These are phyloP conservation scores for Colletotrichum trifolii DNA, from an alignment of 2,329 filamentous ascomycete species.

Conservation along the genomic window DNA sequence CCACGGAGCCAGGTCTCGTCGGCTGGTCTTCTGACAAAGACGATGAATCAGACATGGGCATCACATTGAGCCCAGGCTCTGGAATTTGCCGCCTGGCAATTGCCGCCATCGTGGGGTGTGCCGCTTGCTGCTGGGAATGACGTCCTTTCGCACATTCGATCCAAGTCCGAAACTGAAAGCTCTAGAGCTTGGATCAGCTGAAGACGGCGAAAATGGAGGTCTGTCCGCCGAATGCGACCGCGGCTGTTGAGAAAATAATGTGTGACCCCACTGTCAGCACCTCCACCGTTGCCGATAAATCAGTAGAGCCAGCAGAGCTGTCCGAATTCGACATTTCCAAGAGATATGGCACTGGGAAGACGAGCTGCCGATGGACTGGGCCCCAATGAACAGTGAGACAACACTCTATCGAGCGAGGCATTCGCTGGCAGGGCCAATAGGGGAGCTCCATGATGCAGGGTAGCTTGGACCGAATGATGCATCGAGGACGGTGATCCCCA, in stretches of 20 bases:
- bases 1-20: neutral
- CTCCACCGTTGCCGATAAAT: slow-evolving; percentile 9
- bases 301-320: slow-evolving; percentile 11
- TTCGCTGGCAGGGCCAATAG: slow-evolving; percentile 14
- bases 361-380: slow-evolving; percentile 4
- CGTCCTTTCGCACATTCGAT: neutral
- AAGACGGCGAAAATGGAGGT: slow-evolving; percentile 16
- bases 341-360: slow-evolving; percentile 11
- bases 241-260: slow-evolving; percentile 9
- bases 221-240: slow-evolving; percentile 23
- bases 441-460: slow-evolving; percentile 2
- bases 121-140: neutral
- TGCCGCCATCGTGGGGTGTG: neutral
- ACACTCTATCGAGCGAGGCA: slow-evolving; percentile 10
- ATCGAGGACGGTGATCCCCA: slow-evolving; percentile 31
- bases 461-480: slow-evolving; percentile 31
- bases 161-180: neutral
- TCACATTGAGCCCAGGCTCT: neutral
- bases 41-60: neutral
- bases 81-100: neutral
- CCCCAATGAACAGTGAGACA: slow-evolving; percentile 25
- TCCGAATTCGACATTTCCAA: slow-evolving; percentile 8
- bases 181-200: neutral
- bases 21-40: neutral
- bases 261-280: neutral